A percentile compares a stretch with the other conserved stretches of the same genome.
Evolutionary conservation across 1,284 basidiomycete genomes (phyloP).

Genomic region (Ceratobasidium sp.): DNA sequence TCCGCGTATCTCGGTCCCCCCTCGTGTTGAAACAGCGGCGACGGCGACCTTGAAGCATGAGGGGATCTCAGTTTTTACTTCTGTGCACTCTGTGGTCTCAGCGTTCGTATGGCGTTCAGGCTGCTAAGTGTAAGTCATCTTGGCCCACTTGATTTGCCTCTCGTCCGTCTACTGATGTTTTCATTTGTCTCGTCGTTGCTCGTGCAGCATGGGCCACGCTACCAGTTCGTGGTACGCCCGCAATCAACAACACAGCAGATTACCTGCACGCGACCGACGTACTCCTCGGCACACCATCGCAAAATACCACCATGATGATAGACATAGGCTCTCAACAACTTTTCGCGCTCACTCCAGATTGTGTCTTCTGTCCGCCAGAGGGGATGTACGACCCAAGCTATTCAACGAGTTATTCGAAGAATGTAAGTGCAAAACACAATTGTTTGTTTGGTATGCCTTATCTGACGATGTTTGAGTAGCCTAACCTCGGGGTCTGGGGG

Average conservation of each 20-base stretch:
- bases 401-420: conserved; percentile 4
- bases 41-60: too few relatives aligned
- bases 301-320: conserved; percentile 27
- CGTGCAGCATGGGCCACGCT: conserved; percentile 25
- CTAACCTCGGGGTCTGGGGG: conserved; percentile 6
- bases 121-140: background rate
- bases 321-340: conserved; percentile 11
- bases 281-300: conserved; percentile 29
- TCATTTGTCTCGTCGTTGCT: too few relatives aligned
- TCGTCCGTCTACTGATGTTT: too few relatives aligned
- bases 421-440: background rate
- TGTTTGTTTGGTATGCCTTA: background rate
- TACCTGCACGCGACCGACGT: conserved; percentile 18
- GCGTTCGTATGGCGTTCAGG: background rate
- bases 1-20: too few relatives aligned
- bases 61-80: too few relatives aligned
- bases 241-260: background rate
- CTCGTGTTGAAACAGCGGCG: too few relatives aligned
- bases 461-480: background rate
- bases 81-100: too few relatives aligned
- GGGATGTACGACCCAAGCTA: conserved; percentile 33
- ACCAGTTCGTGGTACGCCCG: conserved; percentile 14
- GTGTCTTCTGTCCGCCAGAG: conserved; percentile 32
- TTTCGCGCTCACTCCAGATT: conserved; percentile 41
- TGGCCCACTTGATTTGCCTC: background rate